A percentile compares a stretch with the other conserved stretches of the same genome.
phyloP scores from a whole-genome alignment of 2,329 filamentous ascomycete genomes.

The Ophiostoma fasciatum region DNA sequence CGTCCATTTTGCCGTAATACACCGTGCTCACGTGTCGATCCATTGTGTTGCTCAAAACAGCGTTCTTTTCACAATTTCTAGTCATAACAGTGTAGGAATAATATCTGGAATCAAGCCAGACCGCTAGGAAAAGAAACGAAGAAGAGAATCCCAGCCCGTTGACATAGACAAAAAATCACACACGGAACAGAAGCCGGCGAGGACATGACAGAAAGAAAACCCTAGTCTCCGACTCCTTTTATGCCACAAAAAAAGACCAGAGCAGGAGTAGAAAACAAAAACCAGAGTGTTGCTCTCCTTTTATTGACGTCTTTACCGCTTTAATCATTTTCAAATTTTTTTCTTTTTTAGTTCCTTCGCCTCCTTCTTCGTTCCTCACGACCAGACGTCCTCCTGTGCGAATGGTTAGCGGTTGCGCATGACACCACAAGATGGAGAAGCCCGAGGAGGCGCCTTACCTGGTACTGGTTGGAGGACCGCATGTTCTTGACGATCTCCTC shows the following conservation, averaged over 20 bases:
- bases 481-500: constrained; percentile 97
- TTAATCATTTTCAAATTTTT: too few species aligned
- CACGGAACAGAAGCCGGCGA: background rate
- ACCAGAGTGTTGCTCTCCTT: too few species aligned
- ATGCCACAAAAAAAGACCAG: background rate
- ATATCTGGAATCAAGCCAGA: too few species aligned
- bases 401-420: constrained; percentile 6
- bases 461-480: constrained; percentile 89
- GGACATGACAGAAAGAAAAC: background rate
- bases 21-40: too few species aligned
- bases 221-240: too few species aligned
- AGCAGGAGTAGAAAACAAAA: background rate
- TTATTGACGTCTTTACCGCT: too few species aligned
- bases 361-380: constrained; percentile 23
- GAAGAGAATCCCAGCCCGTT: constrained; percentile 3
- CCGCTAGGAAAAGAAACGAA: constrained; percentile 13
- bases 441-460: constrained; percentile 45
- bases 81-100: too few species aligned
- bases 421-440: background rate
- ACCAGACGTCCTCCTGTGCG: constrained; percentile 56
- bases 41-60: too few species aligned
- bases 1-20: too few species aligned
- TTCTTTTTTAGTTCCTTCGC: background rate
- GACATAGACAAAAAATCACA: background rate
- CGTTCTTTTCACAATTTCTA: too few species aligned